A percentile compares a stretch with the other conserved stretches of the same genome.
phyloP scores from a whole-genome alignment of 257 asterid genomes.

The Euphrasia confusa region DNA sequence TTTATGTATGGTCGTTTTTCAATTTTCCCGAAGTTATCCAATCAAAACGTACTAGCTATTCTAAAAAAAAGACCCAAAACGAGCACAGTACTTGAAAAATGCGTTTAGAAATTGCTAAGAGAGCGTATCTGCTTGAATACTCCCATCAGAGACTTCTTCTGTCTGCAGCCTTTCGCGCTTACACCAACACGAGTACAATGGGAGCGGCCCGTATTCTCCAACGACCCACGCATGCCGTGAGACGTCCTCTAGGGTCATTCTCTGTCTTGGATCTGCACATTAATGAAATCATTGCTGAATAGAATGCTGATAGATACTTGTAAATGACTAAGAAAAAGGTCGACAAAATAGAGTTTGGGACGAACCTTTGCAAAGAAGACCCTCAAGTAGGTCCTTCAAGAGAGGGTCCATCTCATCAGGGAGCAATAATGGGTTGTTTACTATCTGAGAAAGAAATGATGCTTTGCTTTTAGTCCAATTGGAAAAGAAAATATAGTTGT shows the following conservation, averaged over 20 bases:
- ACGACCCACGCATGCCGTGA: conserved; percentile 75
- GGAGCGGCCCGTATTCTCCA: conserved; percentile 68
- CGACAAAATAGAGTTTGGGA: background rate
- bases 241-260: conserved; percentile 62
- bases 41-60: background rate
- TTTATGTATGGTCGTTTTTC: background rate
- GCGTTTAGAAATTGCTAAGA: conserved; percentile 22
- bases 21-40: conserved; percentile 9
- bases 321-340: background rate
- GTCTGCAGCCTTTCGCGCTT: conserved; percentile 30
- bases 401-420: conserved; percentile 69
- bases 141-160: conserved; percentile 23
- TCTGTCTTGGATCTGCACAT: conserved; percentile 65
- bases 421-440: conserved; percentile 57
- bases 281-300: background rate
- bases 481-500: background rate
- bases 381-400: conserved; percentile 70
- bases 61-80: too few species aligned
- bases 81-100: background rate
- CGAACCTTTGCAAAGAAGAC: conserved; percentile 94
- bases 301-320: background rate
- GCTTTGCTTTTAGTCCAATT: too few species aligned
- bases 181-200: conserved; percentile 73
- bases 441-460: conserved; percentile 48
- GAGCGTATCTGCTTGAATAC: conserved; percentile 11